phyloP scores from a whole-genome alignment of 495 filamentous ascomycete species.

The Chaetomidium leptoderma region DNA sequence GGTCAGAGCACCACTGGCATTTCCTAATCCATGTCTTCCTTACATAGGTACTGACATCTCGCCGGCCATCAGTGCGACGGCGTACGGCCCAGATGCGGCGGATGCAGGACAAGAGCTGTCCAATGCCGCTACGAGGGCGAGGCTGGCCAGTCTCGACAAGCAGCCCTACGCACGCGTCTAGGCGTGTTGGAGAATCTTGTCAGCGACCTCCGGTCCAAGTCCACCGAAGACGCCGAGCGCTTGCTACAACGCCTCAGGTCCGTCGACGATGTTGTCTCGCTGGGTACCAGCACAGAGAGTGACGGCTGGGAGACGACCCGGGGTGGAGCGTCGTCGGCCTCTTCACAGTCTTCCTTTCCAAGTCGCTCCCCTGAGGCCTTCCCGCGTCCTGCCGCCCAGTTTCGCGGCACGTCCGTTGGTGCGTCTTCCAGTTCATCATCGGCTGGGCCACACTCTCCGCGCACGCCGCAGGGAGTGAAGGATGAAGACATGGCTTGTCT shows the following conservation, averaged over 20 bases:
- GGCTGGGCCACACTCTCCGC: neutral
- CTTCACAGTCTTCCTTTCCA: neutral
- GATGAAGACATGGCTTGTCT: constrained; percentile 10
- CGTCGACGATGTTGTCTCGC: constrained; percentile 6
- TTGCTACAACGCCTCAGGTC: constrained; percentile 22
- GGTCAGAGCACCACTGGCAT: constrained; percentile 9
- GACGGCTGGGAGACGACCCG: neutral
- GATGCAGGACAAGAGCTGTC: constrained; percentile 18
- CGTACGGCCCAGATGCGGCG: constrained; percentile 26
- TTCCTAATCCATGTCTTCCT: neutral
- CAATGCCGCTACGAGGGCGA: constrained; percentile 30
- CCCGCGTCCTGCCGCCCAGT: neutral
- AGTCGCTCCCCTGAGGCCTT: neutral
- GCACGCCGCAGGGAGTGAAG: neutral
- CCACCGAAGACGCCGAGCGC: constrained; percentile 24
- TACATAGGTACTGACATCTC: neutral
- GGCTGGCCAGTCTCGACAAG: constrained; percentile 29
- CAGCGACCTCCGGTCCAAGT: constrained; percentile 19
- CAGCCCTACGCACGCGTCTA: constrained; percentile 23
- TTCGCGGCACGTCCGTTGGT: too few species aligned
- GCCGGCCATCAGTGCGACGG: constrained; percentile 26
- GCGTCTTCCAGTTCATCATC: too few species aligned
- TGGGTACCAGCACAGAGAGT: neutral
- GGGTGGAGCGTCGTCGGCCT: neutral
- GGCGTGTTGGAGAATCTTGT: constrained; percentile 27